Conservation (phyloP, 2,329 filamentous ascomycete species). For the Pseudopyricularia javanii region DNA sequence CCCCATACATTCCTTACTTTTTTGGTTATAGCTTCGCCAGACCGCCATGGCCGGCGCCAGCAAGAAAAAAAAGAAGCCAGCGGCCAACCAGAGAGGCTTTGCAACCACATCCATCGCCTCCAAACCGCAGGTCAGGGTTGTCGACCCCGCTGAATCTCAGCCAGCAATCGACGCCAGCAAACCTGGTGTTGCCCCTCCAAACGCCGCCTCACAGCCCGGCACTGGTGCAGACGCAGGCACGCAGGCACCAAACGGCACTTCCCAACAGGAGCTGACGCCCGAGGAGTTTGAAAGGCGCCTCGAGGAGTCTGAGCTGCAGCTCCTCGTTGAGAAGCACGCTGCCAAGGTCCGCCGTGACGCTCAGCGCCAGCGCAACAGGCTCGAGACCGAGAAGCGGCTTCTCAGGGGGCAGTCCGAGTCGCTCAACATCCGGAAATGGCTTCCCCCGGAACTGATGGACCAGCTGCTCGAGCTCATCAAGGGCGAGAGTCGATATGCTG, state of each 20-base stretch:
- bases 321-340: slow-evolving; percentile 74
- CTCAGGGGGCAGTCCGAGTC: slow-evolving; percentile 67
- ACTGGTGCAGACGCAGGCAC: not conserved
- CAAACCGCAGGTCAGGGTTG: slow-evolving; percentile 45
- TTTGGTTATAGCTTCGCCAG: not conserved
- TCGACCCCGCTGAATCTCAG: slow-evolving; percentile 33
- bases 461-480: slow-evolving; percentile 63
- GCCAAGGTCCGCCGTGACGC: slow-evolving; percentile 70
- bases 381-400: slow-evolving; percentile 77
- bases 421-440: slow-evolving; percentile 64
- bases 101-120: slow-evolving; percentile 88
- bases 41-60: slow-evolving; percentile 48
- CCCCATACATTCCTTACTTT: not conserved
- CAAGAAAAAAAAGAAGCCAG: slow-evolving; percentile 88
- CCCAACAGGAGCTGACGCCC: slow-evolving; percentile 46
- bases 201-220: slow-evolving; percentile 10
- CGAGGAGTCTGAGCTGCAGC: slow-evolving; percentile 80
- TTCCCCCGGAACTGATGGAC: slow-evolving; percentile 67
- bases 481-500: slow-evolving; percentile 47
- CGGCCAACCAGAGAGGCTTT: slow-evolving; percentile 80
- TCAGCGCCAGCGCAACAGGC: slow-evolving; percentile 59
- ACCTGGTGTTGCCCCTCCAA: slow-evolving; percentile 7
- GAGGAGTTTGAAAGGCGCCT: slow-evolving; percentile 86
- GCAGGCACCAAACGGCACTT: not conserved
- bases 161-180: slow-evolving; percentile 15